Evolutionary conservation across 306 rosid species (phyloP).

Genomic region (Vigna trinervia): DNA sequence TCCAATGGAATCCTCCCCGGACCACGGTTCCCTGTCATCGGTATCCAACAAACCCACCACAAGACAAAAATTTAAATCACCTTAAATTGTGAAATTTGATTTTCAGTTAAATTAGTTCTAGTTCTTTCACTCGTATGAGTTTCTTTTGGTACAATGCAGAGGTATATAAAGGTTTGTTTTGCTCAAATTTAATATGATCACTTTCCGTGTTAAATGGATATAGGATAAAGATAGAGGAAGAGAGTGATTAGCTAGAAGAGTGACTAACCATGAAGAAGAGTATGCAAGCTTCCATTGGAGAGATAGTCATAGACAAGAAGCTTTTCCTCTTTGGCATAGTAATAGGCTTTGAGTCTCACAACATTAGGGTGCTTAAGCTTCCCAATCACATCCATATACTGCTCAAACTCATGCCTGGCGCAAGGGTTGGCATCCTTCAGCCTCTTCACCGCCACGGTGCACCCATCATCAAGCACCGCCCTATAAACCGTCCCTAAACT

Average conservation of each 20-base stretch:
- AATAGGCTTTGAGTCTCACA: conserved; percentile 85
- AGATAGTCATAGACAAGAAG: conserved; percentile 96
- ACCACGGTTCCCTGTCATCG: conserved; percentile 79
- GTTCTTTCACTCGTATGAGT: too few species aligned
- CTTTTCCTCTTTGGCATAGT: conserved; percentile 94
- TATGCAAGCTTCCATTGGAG: conserved; percentile 90
- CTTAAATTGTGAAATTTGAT: background rate
- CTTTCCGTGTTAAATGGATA: too few species aligned
- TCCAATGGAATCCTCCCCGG: conserved; percentile 97
- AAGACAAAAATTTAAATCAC: background rate
- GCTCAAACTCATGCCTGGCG: conserved; percentile 82
- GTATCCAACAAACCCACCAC: background rate
- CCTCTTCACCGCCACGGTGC: conserved; percentile 88
- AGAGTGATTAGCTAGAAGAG: background rate
- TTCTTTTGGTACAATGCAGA: too few species aligned
- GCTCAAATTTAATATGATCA: too few species aligned
- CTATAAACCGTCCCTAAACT: conserved; percentile 91
- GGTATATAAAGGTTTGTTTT: too few species aligned
- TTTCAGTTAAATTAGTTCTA: background rate
- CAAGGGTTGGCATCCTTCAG: conserved; percentile 94
- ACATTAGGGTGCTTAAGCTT: conserved; percentile 77
- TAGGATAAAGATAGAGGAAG: too few species aligned
- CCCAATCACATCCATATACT: conserved; percentile 96
- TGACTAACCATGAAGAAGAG: conserved; percentile 86
- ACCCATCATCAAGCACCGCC: conserved; percentile 90